Base-by-base conservation (phyloP, 345 rosid genomes). In the Eucalyptus sp. region DNA sequence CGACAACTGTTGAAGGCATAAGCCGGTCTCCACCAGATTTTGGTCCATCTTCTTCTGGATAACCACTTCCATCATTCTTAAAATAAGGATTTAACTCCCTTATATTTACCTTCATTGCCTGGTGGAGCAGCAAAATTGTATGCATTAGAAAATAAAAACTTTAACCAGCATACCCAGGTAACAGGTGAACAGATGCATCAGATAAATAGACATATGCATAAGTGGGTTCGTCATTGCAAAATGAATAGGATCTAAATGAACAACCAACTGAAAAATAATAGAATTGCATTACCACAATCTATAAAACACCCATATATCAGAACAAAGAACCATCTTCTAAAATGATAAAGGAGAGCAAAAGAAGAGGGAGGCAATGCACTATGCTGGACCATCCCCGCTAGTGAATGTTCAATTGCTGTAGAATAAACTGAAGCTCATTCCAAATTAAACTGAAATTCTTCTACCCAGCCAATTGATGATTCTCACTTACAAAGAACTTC, bases 61-160 rank as follows among this genome's bases (percentile, higher is more conserved):
- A 97, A 83, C 98, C 99, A 68, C 92, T 89, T 87, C 98, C 98
- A 91, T 93, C 90, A 86, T 95, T 93, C 94, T 93, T 97, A 49
- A 95, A 86, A 90, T 94, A 95, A 22, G 99, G 99, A 92, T 98
- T 98, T 90, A 97, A 90, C 88, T 98, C 99, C 91, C 93, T 96
- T 16, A 97, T 96, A 92, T 96, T 95, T 33, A 86, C 93, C 90
- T 93, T 93, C 86, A 79, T 88, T 31, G 89, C 89, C 96, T 95
- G 92, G 48, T 50, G 76, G 56, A 89, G 48, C 33, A 58, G 29
- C 58, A 48, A 25, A 25, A 49, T 49, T 2, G 13, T 43, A 51
- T 4, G 43, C 68, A 88, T 46, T 64, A 80, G 79, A 87, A 44
- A 87, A 17, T 43, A 90, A 88, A 31, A 43, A 22, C 50, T 33